Conservation (phyloP, 345 rosid genomes). For the Hibiscus tridactylites region DNA sequence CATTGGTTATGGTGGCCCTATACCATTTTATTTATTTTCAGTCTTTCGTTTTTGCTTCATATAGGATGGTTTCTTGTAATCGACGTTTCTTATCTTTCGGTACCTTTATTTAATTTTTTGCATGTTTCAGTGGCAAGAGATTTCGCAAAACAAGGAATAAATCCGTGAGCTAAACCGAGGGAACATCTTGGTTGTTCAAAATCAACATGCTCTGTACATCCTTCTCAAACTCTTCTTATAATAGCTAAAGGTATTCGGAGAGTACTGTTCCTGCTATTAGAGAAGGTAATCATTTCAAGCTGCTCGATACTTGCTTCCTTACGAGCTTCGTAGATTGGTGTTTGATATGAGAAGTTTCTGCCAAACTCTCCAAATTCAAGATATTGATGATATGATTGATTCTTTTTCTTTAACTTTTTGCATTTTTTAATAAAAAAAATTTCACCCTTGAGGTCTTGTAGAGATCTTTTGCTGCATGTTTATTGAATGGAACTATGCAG, state of each 20-base stretch:
- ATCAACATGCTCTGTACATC: slow-evolving; percentile 15
- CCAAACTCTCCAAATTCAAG: not conserved
- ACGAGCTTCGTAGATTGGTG: not conserved
- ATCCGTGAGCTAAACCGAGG: slow-evolving; percentile 6
- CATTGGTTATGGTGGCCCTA: no score
- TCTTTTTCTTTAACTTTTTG: not conserved
- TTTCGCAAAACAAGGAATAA: slow-evolving; percentile 19
- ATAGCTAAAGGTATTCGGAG: slow-evolving; percentile 8
- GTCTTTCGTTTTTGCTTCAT: no score
- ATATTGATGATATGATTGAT: not conserved
- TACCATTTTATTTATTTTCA: no score
- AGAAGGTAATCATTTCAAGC: not conserved
- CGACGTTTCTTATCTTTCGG: not conserved
- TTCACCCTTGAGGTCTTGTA: not conserved
- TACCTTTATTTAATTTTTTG: not conserved
- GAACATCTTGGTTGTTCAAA: not conserved
- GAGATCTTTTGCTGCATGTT: not conserved
- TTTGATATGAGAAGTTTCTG: not conserved
- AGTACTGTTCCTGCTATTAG: not conserved
- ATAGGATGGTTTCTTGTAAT: not conserved
- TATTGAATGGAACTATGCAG: not conserved
- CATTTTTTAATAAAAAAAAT: no score
- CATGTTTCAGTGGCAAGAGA: slow-evolving; percentile 30
- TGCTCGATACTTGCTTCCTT: not conserved
- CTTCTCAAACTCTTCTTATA: slow-evolving; percentile 7